phyloP scores from a whole-genome alignment of 2,329 filamentous ascomycete species.

The Juglanconis juglandina region DNA sequence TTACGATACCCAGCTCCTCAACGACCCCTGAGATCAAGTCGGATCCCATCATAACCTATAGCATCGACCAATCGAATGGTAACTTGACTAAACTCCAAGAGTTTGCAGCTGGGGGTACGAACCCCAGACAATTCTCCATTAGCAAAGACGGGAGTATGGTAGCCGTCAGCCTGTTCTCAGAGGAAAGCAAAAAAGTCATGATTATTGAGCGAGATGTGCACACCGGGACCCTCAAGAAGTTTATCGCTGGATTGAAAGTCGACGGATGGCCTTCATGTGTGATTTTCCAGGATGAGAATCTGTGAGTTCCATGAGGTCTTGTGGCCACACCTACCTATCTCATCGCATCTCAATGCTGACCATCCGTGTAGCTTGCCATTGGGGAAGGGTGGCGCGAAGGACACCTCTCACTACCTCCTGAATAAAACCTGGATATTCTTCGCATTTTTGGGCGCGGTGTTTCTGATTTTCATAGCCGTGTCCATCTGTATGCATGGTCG shows the following conservation, averaged over 20 bases:
- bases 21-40: slow-evolving; percentile 45
- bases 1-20: slow-evolving; percentile 42
- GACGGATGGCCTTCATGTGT: slow-evolving; percentile 44
- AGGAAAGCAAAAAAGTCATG: slow-evolving; percentile 49
- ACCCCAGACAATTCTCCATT: slow-evolving; percentile 65
- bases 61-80: slow-evolving; percentile 52
- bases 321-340: too few species aligned
- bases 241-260: slow-evolving; percentile 40
- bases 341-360: too few species aligned
- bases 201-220: slow-evolving; percentile 57
- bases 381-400: neutral
- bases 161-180: slow-evolving; percentile 63
- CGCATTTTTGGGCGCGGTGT: neutral
- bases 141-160: slow-evolving; percentile 62
- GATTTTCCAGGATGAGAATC: slow-evolving; percentile 33
- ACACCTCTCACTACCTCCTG: neutral
- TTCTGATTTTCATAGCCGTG: neutral
- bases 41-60: slow-evolving; percentile 63
- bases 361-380: neutral
- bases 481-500: neutral
- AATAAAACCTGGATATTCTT: neutral
- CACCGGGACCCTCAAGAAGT: slow-evolving; percentile 54
- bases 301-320: neutral
- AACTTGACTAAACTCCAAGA: slow-evolving; percentile 53
- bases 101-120: slow-evolving; percentile 60